Percentiles rank a stretch among this genome's conserved stretches.
phyloP scores from a whole-genome alignment of 345 rosid species.

The Hypericum perforatum region DNA sequence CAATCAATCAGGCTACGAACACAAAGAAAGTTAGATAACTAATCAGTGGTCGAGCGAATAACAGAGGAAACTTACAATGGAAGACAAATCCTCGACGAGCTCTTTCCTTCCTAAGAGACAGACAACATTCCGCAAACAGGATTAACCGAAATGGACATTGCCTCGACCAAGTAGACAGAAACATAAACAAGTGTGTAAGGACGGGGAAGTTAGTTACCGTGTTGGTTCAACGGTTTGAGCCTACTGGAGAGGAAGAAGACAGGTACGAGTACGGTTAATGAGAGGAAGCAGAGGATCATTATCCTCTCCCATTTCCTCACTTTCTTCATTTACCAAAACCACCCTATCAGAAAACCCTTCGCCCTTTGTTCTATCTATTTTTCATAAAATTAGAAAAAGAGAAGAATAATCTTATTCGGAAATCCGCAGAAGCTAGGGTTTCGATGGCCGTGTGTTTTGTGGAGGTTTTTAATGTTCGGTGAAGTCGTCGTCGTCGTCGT shows the following conservation, averaged over 20 bases:
- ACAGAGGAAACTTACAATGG: slow-evolving; percentile 36
- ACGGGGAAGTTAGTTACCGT: slow-evolving; percentile 44
- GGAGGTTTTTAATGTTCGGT: too few relatives aligned
- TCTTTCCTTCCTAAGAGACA: slow-evolving; percentile 55
- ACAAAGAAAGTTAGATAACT: neutral
- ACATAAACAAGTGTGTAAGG: neutral
- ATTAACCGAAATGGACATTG: slow-evolving; percentile 11
- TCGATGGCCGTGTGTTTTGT: too few relatives aligned
- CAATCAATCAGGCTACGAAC: slow-evolving; percentile 7
- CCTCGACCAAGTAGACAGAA: neutral
- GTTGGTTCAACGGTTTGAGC: slow-evolving; percentile 34
- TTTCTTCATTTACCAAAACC: slow-evolving; percentile 61
- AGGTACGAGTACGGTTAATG: slow-evolving; percentile 65
- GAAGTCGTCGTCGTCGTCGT: too few relatives aligned
- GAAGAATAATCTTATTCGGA: too few relatives aligned
- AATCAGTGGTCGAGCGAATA: neutral
- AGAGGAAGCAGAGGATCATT: slow-evolving; percentile 63
- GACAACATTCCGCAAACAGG: slow-evolving; percentile 6
- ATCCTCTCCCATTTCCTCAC: slow-evolving; percentile 69
- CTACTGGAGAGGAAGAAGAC: slow-evolving; percentile 49
- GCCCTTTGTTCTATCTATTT: too few relatives aligned
- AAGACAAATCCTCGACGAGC: slow-evolving; percentile 50
- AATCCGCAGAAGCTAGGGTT: too few relatives aligned
- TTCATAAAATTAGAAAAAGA: too few relatives aligned
- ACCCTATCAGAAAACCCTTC: too few relatives aligned